A percentile compares a stretch with the other conserved stretches of the same genome.
Evolutionary conservation across 345 rosid genomes (phyloP).

Genomic region (Eucalyptus tenuipes): DNA sequence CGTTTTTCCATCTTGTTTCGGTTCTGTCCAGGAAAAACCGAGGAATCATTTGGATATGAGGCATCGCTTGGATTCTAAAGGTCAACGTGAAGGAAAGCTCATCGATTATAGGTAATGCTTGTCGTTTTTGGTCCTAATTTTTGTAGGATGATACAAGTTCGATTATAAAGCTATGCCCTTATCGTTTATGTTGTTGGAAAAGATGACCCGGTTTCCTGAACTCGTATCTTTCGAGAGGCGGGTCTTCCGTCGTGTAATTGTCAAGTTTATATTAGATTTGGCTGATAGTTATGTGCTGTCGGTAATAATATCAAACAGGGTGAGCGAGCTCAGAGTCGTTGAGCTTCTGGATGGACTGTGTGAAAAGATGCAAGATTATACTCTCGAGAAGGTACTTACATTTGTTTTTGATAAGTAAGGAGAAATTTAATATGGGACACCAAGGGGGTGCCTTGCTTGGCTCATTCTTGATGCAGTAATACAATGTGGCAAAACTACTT

Average conservation of each 20-base stretch:
- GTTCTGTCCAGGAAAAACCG: slow-evolving; percentile 93
- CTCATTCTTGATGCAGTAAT: neutral
- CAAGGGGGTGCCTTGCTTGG: neutral
- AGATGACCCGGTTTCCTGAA: neutral
- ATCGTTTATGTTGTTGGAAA: neutral
- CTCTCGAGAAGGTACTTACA: slow-evolving; percentile 57
- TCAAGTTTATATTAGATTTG: neutral
- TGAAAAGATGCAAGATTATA: slow-evolving; percentile 89
- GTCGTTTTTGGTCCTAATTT: neutral
- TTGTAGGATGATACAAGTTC: neutral
- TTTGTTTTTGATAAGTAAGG: neutral
- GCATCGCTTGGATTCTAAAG: slow-evolving; percentile 78
- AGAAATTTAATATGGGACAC: neutral
- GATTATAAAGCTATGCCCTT: neutral
- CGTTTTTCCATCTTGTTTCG: no score
- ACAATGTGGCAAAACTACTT: neutral
- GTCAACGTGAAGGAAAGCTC: slow-evolving; percentile 85
- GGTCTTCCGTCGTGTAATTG: neutral
- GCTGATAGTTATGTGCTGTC: neutral
- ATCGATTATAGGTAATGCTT: slow-evolving; percentile 70
- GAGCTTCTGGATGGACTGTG: slow-evolving; percentile 90
- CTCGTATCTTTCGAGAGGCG: neutral
- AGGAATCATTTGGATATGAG: slow-evolving; percentile 95
- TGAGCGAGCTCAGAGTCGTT: slow-evolving; percentile 86
- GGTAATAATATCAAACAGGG: slow-evolving; percentile 21